Conservation (phyloP, 495 filamentous ascomycete genomes). For the Viridothelium virens region DNA sequence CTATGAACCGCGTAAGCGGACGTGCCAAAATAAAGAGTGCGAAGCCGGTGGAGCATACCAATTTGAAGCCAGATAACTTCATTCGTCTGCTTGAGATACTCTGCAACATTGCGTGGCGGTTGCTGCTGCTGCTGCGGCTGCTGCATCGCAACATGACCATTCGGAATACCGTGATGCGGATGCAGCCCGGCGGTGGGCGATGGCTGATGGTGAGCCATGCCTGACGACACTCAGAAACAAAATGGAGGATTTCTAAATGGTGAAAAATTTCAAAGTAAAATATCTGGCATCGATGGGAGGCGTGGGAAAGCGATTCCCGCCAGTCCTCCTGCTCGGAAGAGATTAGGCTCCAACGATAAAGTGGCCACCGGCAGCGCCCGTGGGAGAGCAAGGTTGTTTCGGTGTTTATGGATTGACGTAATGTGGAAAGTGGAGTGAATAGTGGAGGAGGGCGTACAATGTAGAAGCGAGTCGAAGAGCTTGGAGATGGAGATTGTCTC, state of each 20-base stretch:
- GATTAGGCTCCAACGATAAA: too few relatives aligned
- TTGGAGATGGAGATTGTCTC: not conserved
- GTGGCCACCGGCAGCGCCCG: not conserved
- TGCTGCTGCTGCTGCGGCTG: constrained; percentile 40
- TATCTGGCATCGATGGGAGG: not conserved
- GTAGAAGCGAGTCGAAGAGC: not conserved
- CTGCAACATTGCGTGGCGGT: constrained; percentile 45
- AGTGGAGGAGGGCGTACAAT: not conserved
- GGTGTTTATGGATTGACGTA: not conserved
- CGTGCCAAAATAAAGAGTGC: constrained; percentile 7
- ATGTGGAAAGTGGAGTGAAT: not conserved
- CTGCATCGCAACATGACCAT: constrained; percentile 22
- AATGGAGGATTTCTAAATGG: not conserved
- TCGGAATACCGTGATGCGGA: constrained; percentile 25
- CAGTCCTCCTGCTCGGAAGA: not conserved
- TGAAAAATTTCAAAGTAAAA: not conserved
- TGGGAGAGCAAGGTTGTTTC: not conserved
- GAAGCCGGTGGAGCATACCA: constrained; percentile 48
- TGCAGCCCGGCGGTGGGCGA: constrained; percentile 29
- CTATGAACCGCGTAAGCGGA: constrained; percentile 40
- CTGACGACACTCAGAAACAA: not conserved
- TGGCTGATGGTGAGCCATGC: constrained; percentile 27
- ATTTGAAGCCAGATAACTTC: constrained; percentile 92
- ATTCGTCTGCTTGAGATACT: constrained; percentile 59
- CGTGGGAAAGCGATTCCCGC: not conserved